Base-by-base conservation (phyloP, 495 filamentous ascomycete genomes). In the Darksidea phi region DNA sequence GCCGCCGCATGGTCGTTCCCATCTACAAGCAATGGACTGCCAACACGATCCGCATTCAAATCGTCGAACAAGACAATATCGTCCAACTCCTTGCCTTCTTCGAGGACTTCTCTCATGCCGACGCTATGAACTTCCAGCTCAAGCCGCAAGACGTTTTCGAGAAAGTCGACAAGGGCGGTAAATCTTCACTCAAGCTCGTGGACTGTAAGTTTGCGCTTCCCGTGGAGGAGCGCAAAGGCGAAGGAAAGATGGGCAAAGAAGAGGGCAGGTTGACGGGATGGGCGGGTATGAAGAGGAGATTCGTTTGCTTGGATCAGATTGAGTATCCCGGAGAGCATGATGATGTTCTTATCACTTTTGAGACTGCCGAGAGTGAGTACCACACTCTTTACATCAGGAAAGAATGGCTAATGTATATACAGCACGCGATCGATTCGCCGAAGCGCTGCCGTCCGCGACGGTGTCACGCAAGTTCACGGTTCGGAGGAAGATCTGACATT, bases 1-100 rank as follows among this genome's bases (percentile, higher is more conserved):
- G 90, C n/a, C 82, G 89, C 43, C 82, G 88, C 58, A 90, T 88
- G 82, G 86, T 94, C 21, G 88, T 93, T n/a, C 89, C 89, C 0
- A 89, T 93, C 49, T 85, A 91, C 73, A 95, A 95, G 75, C 91
- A 89, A 71, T 93, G 89, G 89, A 89, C 93, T 67, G 87, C 90
- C 1, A 82, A 76, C 11, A 75, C 77, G 32, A 86, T 88, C 12
- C 83, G 91, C 15, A 75, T 96, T 21, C 91, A 95, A 71, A 76
- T 96, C 37, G 82, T 96, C 21, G 78, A 82, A 54, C 86, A 86
- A 47, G 86, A 88, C 42, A 88, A 83, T 70, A 79, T 84, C 26
- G 72, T 84, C 2, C 89, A 95, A 67, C 73, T 96, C 17, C 72
- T 93, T 7, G 90, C 85, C 25, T 96, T 94, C 75, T 90, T 95